Evolutionary conservation across 2,329 filamentous ascomycete species (phyloP), one percentile per base, ranked within the genome.

Genomic region (Calonectria ilicicola): DNA sequence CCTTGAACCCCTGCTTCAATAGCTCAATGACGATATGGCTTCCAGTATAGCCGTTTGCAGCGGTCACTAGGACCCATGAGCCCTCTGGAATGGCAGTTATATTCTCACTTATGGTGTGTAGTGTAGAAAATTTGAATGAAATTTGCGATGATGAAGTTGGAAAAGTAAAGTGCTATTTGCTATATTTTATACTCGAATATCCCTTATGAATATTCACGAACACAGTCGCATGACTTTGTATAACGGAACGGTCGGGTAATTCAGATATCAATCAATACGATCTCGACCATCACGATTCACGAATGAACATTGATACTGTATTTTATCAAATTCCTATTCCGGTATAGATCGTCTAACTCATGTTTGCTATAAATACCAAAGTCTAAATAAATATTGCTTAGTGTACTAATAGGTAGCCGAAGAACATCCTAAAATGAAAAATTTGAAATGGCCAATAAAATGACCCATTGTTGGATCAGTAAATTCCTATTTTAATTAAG

Each of bases 41-140:
- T 1, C 75, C 77, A 0, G 72, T 78, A 53, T 78, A 69, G 9
- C 77, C 72, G 15, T 76, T 78, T 2, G 75, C 76, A 63, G 67
- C 77, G 1, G 74, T 77, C 3, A 78, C 76, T 10, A 78, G 74
- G 15, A 78, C 67, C 75, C 75, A 76, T 9, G 77, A 78, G 2
- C 74, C 75, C 19, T 64, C n/a, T 2, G 76, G 72, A 10, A 78
- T 78, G 6, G 70, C 70, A 10, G 75, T 77, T 2, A 12, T 60
- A 17, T 23, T 40, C 5, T 47, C 38, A 14, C 17, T 2, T 65
- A 72, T 72, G 49, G 14, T 66, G 40, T 2, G 15, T 27, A 4
- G 6, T 29, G n/a, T 32, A 4, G 21, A 15, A 40, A 12, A 12
- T 23, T 40, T 17, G 14, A 40, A 26, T 60, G 5, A 60, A 14